Percentiles rank a stretch among this genome's conserved stretches.
phyloP scores from a whole-genome alignment of 768 basidiomycete genomes.

The Cystobasidium tubakii region DNA sequence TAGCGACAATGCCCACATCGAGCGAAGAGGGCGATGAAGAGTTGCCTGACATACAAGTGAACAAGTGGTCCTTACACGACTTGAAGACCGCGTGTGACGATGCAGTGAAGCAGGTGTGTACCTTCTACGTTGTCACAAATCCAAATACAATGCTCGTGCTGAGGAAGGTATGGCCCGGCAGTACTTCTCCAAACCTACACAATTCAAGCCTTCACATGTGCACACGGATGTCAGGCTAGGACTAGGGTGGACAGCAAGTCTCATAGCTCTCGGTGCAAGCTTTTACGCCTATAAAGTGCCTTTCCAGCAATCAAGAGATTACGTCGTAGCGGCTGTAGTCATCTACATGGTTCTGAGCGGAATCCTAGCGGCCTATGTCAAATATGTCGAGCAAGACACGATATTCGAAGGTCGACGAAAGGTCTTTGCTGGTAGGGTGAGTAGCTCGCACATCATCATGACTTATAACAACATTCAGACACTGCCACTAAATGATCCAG shows the following conservation, averaged over 20 bases:
- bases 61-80: conserved; percentile 33
- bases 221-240: conserved; percentile 83
- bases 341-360: conserved; percentile 72
- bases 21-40: not conserved
- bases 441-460: conserved; percentile 48
- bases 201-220: conserved; percentile 77
- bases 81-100: conserved; percentile 35
- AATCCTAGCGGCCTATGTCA: conserved; percentile 72
- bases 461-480: too few species aligned
- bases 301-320: conserved; percentile 78
- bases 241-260: conserved; percentile 78
- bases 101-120: conserved; percentile 26
- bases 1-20: not conserved
- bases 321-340: conserved; percentile 71
- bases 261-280: conserved; percentile 72
- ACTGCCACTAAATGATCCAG: too few species aligned
- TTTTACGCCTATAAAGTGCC: conserved; percentile 72
- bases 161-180: conserved; percentile 49
- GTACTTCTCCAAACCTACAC: conserved; percentile 71
- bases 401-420: conserved; percentile 86
- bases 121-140: not conserved
- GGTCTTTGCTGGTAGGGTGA: conserved; percentile 75
- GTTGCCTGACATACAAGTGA: conserved; percentile 28
- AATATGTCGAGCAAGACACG: conserved; percentile 73
- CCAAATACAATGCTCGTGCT: not conserved